These are phyloP conservation scores for Beta lomatogona DNA, from an alignment of 179 eudicot species.

Conservation along the genomic window DNA sequence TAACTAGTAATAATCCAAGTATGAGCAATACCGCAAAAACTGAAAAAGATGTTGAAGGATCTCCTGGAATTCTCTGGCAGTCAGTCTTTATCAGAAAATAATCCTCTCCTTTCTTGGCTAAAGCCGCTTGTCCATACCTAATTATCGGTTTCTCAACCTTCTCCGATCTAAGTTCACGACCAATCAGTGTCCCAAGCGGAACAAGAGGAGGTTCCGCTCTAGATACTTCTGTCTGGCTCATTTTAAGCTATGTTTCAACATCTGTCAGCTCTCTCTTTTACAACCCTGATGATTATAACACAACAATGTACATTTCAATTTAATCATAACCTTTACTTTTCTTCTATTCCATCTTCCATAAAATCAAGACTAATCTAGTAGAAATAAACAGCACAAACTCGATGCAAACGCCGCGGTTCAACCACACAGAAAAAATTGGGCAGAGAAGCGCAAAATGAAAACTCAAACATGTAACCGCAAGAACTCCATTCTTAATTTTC, in stretches of 20 bases:
- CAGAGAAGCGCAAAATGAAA: neutral
- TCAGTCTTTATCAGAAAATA: slow-evolving; percentile 66
- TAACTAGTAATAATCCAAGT: slow-evolving; percentile 12
- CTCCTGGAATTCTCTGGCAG: slow-evolving; percentile 62
- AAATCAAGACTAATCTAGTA: neutral
- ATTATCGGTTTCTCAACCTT: slow-evolving; percentile 63
- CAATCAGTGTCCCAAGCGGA: slow-evolving; percentile 69
- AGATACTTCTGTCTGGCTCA: slow-evolving; percentile 58
- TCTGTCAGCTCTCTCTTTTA: slow-evolving; percentile 33
- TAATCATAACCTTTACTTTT: neutral
- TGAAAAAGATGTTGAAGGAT: slow-evolving; percentile 61
- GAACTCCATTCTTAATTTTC: neutral
- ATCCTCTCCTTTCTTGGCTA: slow-evolving; percentile 88
- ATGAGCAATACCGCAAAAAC: slow-evolving; percentile 59
- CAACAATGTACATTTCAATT: slow-evolving; percentile 18
- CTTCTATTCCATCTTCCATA: neutral
- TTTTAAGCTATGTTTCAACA: slow-evolving; percentile 43
- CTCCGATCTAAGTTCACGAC: slow-evolving; percentile 72
- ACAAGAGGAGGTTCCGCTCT: slow-evolving; percentile 55
- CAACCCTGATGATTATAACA: slow-evolving; percentile 28
- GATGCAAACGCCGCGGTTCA: neutral
- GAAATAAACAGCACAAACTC: neutral
- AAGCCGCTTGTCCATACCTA: slow-evolving; percentile 72
- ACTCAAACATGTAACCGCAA: neutral
- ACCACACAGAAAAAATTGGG: neutral